Conservation (phyloP, 306 rosid genomes). For the Ziziphus jujuba region DNA sequence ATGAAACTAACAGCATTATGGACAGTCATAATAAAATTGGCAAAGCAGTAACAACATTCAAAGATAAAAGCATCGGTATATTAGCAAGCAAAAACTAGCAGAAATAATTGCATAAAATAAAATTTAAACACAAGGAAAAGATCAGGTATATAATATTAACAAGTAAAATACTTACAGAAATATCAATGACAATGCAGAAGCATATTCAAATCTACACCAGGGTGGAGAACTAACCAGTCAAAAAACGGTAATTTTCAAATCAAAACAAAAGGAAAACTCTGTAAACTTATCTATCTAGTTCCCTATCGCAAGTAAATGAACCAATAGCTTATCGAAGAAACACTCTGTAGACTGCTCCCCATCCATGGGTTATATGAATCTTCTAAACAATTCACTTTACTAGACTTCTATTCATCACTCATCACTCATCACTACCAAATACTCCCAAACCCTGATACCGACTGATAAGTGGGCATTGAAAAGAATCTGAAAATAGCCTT, state of each 20-base stretch:
- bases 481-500: background rate
- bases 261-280: background rate
- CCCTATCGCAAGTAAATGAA: background rate
- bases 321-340: background rate
- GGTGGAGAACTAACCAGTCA: background rate
- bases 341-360: background rate
- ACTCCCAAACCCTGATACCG: no score
- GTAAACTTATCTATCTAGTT: background rate
- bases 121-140: background rate
- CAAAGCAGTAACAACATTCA: no score
- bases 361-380: background rate
- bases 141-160: background rate
- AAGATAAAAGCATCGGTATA: background rate
- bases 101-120: background rate
- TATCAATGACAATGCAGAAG: background rate
- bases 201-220: background rate
- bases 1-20: background rate
- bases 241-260: slow-evolving; percentile 1
- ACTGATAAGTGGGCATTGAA: background rate
- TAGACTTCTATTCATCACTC: background rate
- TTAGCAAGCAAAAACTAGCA: background rate
- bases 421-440: no score
- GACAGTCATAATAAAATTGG: no score
- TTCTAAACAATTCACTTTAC: slow-evolving; percentile 5
- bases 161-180: background rate